Conservation (phyloP, 2,329 filamentous ascomycete genomes). For the Fusarium sp. region DNA sequence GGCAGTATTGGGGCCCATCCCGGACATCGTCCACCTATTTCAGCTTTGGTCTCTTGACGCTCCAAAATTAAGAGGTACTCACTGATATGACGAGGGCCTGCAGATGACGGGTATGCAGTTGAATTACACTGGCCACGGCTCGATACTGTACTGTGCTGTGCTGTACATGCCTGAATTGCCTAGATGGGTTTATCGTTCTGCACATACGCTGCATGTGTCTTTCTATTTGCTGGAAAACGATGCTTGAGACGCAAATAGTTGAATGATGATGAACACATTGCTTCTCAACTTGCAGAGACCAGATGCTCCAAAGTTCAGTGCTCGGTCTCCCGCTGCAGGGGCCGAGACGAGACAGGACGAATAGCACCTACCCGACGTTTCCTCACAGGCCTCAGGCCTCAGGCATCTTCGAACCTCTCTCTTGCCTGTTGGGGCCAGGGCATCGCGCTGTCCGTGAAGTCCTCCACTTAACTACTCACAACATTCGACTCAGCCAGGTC, state of each 20-base stretch:
- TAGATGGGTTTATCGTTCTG: constrained; percentile 20
- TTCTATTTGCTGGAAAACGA: background rate
- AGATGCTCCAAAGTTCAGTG: background rate
- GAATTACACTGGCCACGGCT: constrained; percentile 11
- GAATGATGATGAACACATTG: constrained; percentile 10
- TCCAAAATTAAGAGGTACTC: background rate
- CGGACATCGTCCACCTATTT: background rate
- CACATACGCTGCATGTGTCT: constrained; percentile 10
- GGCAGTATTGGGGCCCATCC: constrained; percentile 7
- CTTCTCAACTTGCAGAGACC: constrained; percentile 10
- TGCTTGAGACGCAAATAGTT: constrained; percentile 5
- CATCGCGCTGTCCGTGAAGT: constrained; percentile 1
- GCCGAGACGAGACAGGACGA: background rate
- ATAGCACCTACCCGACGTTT: background rate
- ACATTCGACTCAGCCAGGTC: constrained; percentile 3
- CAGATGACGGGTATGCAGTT: constrained; percentile 29
- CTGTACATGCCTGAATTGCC: background rate
- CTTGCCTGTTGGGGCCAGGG: background rate
- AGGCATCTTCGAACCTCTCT: background rate
- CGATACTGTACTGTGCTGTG: background rate
- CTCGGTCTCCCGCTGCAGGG: background rate
- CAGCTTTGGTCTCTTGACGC: constrained; percentile 13
- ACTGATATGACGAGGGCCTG: constrained; percentile 19
- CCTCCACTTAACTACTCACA: background rate
- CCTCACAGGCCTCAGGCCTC: background rate